Evolutionary conservation across 1,284 basidiomycete species (phyloP), one percentile per base, ranked within the genome.

Genomic region (Apiotrichum domesticum): DNA sequence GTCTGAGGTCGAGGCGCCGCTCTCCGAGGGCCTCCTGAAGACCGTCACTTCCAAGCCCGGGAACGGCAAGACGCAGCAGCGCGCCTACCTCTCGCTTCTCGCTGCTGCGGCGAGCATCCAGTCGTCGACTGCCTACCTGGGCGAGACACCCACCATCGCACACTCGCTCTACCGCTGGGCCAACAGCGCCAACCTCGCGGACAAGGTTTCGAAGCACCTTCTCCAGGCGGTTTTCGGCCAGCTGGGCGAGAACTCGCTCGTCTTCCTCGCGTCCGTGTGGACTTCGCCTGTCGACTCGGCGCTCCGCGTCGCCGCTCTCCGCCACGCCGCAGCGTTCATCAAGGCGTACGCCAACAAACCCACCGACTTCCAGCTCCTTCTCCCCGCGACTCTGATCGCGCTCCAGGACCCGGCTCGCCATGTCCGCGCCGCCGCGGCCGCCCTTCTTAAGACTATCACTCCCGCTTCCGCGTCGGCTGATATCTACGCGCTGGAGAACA

Each of bases 251-350:
- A 85, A 86, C 54, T 80, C 86, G 0, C 78, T 97, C n/a, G 79
- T 86, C 1, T 94, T 98, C 79, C 82, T 98, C 21, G 82, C 85
- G 13, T 82, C 87, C 6, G 63, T 87, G 37, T 88, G 87, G 86
- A 76, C 80, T 34, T 70, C 60, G 13, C 62, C 59, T 39, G 62
- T 68, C 15, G 70, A 71, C 43, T 63, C 72, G 9, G 55, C 70
- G 7, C 55, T 57, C 8, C 87, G 91, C 62, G 81, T 84, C 10
- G 80, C 83, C 3, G 88, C 93, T 0, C 87, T 96, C 62, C 77
- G 88, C 33, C 85, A 91, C 65, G 88, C 90, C 0, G 82, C 86
- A 62, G 80, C 80, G 0, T 80, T 80, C 47, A 68, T 83, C 14
- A 68, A 77, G 39, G 83, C 84, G 14, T 81, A 80, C 33, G 46